Evolutionary conservation across 768 basidiomycete species (phyloP), one percentile per base, ranked within the genome.

Genomic region (Lepiota venenata): DNA sequence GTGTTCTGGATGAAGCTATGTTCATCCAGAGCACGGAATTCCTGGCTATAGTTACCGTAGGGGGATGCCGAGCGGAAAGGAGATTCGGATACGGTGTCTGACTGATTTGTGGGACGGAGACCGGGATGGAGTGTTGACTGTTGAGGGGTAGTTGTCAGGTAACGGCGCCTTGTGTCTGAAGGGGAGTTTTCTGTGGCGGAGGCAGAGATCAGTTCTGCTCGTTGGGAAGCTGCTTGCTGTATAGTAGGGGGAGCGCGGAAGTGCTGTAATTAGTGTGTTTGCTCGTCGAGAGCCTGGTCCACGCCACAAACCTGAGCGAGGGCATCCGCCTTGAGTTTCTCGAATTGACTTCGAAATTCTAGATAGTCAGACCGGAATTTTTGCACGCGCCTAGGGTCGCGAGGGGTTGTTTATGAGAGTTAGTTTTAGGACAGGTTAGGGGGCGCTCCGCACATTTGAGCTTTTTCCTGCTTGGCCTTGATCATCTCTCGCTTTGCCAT

Each of bases 401-500:
- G 39, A 21, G 16, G 36, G 40, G 4, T 51, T 41, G 21, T 4
- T 27, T 29, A 21, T n/a, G 41, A 50, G 20, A 37, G 27, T 49
- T 11, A 47, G 11, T 11, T 15, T 27, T 42, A 37, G 14, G 20
- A 21, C 14, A 16, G 22, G 39, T 20, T 21, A 43, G 38, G 20
- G 11, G 41, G 11, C n/a, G 25, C 38, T 18, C 16, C 15, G 1
- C 39, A 71, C 91, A 89, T 87, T 66, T 89, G 80, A 0, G 95
- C 97, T 73, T 98, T 98, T 73, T 98, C 96, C 69, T 94, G 87
- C 72, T 97, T 98, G 42, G 91, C 85, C 61, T 91, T 93, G 49
- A 98, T 94, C 65, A 97, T 93, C 70, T 99, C 97, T 58, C 95
- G 80, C 73, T 88, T 91, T 0, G 91, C 93, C 91, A 98, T 94